A percentile compares a stretch with the other conserved stretches of the same genome.
These are phyloP conservation scores for Diospyros kaki DNA, from an alignment of 148 eudicot genomes.

Conservation along the genomic window DNA sequence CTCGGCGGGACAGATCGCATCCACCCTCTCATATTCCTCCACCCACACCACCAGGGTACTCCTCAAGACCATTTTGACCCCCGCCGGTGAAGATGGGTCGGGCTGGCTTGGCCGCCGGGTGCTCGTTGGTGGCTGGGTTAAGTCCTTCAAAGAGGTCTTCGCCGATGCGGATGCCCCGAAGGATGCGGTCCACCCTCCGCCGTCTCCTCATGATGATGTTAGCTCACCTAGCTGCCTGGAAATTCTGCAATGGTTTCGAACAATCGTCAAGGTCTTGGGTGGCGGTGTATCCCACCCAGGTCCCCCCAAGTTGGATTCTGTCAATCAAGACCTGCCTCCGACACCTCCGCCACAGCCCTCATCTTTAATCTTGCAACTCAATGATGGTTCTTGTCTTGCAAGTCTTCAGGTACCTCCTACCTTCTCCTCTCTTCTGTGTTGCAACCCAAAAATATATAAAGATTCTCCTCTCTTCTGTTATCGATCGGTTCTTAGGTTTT, in stretches of 20 bases:
- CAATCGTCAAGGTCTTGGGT: conserved; percentile 62
- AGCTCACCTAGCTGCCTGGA: conserved; percentile 65
- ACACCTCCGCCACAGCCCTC: conserved; percentile 36
- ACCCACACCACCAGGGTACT: conserved; percentile 67
- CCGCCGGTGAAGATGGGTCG: conserved; percentile 45
- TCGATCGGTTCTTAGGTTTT: conserved; percentile 37
- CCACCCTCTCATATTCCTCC: conserved; percentile 7
- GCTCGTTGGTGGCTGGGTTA: conserved; percentile 94
- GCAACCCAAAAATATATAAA: no score
- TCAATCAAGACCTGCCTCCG: neutral
- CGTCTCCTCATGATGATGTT: neutral
- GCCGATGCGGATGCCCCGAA: no score
- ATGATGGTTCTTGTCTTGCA: conserved; percentile 75
- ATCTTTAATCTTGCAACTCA: conserved; percentile 51
- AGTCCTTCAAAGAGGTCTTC: conserved; percentile 53
- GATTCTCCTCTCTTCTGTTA: neutral
- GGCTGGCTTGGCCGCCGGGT: conserved; percentile 54
- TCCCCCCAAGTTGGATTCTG: conserved; percentile 32
- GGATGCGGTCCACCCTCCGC: no score
- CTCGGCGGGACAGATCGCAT: no score
- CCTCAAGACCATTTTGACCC: conserved; percentile 44
- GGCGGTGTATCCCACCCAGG: conserved; percentile 24
- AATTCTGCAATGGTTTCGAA: conserved; percentile 58
- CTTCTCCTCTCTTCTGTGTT: no score
- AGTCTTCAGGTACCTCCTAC: conserved; percentile 60